Evolutionary conservation across 306 rosid genomes (phyloP).

Genomic region (Prunus mira): DNA sequence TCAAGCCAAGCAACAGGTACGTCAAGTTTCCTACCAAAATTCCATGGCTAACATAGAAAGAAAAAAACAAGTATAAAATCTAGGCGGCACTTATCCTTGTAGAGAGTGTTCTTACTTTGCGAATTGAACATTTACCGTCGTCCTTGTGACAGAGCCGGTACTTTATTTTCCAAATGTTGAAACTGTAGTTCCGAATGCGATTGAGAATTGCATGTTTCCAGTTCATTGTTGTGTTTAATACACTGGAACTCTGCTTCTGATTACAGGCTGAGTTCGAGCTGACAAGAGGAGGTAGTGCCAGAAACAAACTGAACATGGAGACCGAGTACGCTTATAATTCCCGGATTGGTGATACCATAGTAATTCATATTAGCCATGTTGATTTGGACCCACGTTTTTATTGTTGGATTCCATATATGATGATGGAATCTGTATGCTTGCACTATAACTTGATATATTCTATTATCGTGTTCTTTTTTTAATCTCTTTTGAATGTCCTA

Average conservation of each 20-base stretch:
- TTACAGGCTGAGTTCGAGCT: constrained; percentile 77
- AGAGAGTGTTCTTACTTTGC: background rate
- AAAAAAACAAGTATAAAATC: background rate
- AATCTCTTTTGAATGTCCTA: background rate
- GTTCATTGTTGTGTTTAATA: constrained; percentile 18
- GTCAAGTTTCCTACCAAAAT: constrained; percentile 9
- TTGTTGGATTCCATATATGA: constrained; percentile 15
- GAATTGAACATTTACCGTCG: background rate
- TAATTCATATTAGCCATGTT: background rate
- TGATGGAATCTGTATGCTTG: constrained; percentile 1
- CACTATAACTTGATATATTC: background rate
- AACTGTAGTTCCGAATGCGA: background rate
- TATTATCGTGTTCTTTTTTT: background rate
- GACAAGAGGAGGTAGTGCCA: constrained; percentile 38
- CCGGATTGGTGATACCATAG: constrained; percentile 14
- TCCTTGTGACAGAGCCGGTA: background rate
- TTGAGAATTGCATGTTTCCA: constrained; percentile 12
- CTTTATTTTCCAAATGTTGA: background rate
- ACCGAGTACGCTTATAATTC: constrained; percentile 58
- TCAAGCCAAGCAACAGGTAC: constrained; percentile 90
- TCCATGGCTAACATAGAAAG: background rate
- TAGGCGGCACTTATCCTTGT: background rate
- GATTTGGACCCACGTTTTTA: background rate
- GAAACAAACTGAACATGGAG: constrained; percentile 64
- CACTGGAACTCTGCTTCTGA: constrained; percentile 25